Evolutionary conservation across 176 grass and related monocot species (phyloP).

Genomic region (bread wheat (Triticum aestivum)): IWGSC_CS_RefSeq_v2.1 NC_057802.1:449502822-449503321

Average conservation of each 20-base stretch:
- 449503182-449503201: too few relatives aligned
- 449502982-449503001: conserved; percentile 24
- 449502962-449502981: conserved; percentile 22
- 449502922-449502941: neutral
- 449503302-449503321: too few relatives aligned
- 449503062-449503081: conserved; percentile 39
- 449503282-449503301: too few relatives aligned
- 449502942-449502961: neutral
- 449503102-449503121: neutral
- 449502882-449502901: conserved; percentile 17
- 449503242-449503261: too few relatives aligned
- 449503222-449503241: too few relatives aligned
- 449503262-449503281: too few relatives aligned
- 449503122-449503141: neutral
- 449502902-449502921: conserved; percentile 31
- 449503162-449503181: too few relatives aligned
- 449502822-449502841: neutral
- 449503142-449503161: neutral
- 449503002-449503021: conserved; percentile 35
- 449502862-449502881: conserved; percentile 1
- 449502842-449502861: neutral
- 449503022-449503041: conserved; percentile 28
- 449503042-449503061: conserved; percentile 30
- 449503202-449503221: too few relatives aligned
- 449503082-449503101: neutral